Evolutionary conservation across 2,329 filamentous ascomycete species (phyloP), one percentile per base, ranked within the genome.

Genomic region (Aspergillus ustus): DNA sequence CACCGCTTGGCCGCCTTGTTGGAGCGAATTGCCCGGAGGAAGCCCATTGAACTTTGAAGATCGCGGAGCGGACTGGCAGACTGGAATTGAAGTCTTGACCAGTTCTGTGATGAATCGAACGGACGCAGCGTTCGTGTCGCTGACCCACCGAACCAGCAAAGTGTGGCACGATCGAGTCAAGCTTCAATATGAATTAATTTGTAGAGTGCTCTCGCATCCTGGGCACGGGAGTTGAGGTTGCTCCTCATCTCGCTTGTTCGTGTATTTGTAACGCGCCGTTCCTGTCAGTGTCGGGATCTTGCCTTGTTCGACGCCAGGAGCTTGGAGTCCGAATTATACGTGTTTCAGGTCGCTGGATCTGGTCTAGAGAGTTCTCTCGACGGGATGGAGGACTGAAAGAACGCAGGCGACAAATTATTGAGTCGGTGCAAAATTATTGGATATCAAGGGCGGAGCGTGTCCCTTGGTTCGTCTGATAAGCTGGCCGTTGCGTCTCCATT

Each of bases 261-360:
- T 57, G 25, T 40, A 57, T 34, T 20, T 31, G 40, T 43, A 54
- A 54, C 52, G 15, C 44, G 44, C 54, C 34, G 55, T n/a, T 31
- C 45, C 54, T 57, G 45, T 44, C 44, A 49, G 40, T 28, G 45
- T 51, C 43, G 45, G 45, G 50, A 46, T 40, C 20, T 44, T 57
- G 43, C 55, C 37, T 57, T 25, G 17, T 40, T 57, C 17, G 34
- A 34, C 37, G 11, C 15, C 44, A 4, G 25, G 25, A 25, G 25
- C 25, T 25, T 25, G 25, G 25, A 25, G 20, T n/a, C 43, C 25
- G 17, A 34, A 45, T 44, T 34, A 25, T 22, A 7, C n/a, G 43
- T 34, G 56, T 58, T 58, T 52, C 56, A 58, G 9, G 28, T 52
- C 46, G 37, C 48, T 52, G 25, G 22, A 44, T 58, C 15, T 3